Evolutionary conservation across 495 filamentous ascomycete genomes (phyloP), one percentile per base, ranked within the genome.

Genomic region (Xylaria castorea): DNA sequence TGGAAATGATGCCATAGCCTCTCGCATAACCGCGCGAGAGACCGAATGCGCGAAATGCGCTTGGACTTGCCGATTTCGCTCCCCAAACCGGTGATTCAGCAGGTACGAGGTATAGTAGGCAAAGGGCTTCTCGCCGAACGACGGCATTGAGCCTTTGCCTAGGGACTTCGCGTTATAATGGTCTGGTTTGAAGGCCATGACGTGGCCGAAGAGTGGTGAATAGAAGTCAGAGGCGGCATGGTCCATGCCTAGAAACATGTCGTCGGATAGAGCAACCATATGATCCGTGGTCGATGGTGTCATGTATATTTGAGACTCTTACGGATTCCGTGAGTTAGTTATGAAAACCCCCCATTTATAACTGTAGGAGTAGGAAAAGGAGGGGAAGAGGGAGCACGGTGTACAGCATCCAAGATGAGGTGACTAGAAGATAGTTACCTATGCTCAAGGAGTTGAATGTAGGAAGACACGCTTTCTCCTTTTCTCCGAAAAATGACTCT

Each of bases 91-190:
- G 27, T 80, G 81, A 65, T 84, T 84, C 5, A 84, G 73, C 27
- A 84, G 77, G 79, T 82, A 83, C 1, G 83, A 84, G 11, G 83
- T 84, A 70, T 84, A 84, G 64, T 83, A 83, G 25, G 81, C 80
- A 65, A 79, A 84, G 0, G 83, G 83, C 66, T 83, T 83, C 75
- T 84, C 83, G 51, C 83, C 83, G 63, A 84, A 84, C 22, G 81
- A 80, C 18, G 83, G 83, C n/a, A 79, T 77, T n/a, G 71, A 53
- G 36, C 75, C 75, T 25, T 62, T 62, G 25, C 72, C 71, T 16
- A 79, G 75, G 2, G 72, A 76, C 64, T 78, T 73, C 36, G 81
- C 83, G 75, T 83, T 84, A 55, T 83, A 84, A 32, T 73, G 73
- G 48, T 83, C 82, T 40, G 71, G 65, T 60, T 84, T 84, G 76